Base-by-base conservation (phyloP, 805 yeast species). In the Ogataea populi-albae region DNA sequence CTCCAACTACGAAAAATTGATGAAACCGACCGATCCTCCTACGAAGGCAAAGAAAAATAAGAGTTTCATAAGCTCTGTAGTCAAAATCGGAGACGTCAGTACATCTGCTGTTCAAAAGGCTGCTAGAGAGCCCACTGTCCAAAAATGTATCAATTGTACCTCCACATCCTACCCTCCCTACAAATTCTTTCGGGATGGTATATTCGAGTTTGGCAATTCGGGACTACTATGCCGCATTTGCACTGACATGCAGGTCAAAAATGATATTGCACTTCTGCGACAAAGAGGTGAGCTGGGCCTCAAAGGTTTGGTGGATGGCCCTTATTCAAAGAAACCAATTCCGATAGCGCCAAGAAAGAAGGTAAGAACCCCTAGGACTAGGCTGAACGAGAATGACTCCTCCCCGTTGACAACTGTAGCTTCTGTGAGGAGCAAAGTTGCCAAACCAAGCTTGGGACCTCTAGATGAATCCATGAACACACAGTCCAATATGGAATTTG, bases 181-280 rank as follows among this genome's bases (percentile, higher is more conserved):
- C 43, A 61, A 52, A 37, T 61, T 50, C 30, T 51, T 55, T 39
- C 52, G 47, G 20, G 59, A 54, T 17, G 66, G 65, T 2, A 49
- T 60, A 6, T 61, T 57, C 31, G 61, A 59, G 40, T 50, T 51
- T 32, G 65, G 61, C 8, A 61, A 61, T 41, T 47, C 64, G 2
- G 66, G 66, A 1, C 43, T 50, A n/a, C 40, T 61, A 22, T 61
- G 66, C 37, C 17, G 36, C 21, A 43, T 49, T 14, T 61, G 66
- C 32, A 52, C 57, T 16, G 42, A 40, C 9, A 35, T 49, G 17
- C 51, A 59, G 23, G 28, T 45, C 5, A 46, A 47, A 26, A 37
- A 45, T 29, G 58, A 61, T 34, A 39, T 41, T 1, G 44, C 44
- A 19, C 36, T 41, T 15, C 38, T 61, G 17, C 47, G 65, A 17